Evolutionary conservation across 2,329 filamentous ascomycete species (phyloP).

Genomic region (Trichoderma lentiforme): DNA sequence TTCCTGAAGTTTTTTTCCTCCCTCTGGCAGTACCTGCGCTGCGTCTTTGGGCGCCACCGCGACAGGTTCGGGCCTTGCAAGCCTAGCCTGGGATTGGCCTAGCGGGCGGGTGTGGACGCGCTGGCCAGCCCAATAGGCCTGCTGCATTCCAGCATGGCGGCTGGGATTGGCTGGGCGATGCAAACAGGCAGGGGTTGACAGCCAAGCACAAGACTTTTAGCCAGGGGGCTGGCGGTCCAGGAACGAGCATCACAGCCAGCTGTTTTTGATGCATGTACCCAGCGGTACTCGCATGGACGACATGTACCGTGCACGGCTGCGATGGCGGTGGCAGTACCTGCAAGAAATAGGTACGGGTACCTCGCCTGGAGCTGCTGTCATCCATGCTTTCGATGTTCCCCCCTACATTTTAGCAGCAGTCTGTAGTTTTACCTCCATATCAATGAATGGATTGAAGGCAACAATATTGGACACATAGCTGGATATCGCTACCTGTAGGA

Average conservation of each 20-base stretch:
- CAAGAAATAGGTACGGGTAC: background rate
- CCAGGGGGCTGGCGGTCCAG: conserved; percentile 12
- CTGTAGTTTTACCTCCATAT: background rate
- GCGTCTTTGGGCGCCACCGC: conserved; percentile 2
- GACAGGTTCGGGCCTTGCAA: conserved; percentile 9
- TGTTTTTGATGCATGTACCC: background rate
- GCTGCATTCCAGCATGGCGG: conserved; percentile 17
- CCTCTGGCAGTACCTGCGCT: background rate
- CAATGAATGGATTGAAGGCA: background rate
- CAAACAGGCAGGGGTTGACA: background rate
- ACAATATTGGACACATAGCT: background rate
- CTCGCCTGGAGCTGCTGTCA: background rate
- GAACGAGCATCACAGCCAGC: background rate
- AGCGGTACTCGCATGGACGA: background rate
- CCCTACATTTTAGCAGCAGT: background rate
- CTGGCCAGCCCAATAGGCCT: conserved; percentile 16
- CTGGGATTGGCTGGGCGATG: conserved; percentile 15
- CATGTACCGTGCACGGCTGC: background rate
- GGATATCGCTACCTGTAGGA: background rate
- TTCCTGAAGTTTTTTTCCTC: conserved; percentile 18
- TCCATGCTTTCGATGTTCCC: background rate
- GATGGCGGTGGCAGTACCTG: background rate
- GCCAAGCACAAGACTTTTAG: background rate
- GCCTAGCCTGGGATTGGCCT: conserved; percentile 9
- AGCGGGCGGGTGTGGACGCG: conserved; percentile 12